phyloP scores from a whole-genome alignment of 169 alveolate species.

The Sarcocystis neurona region DNA sequence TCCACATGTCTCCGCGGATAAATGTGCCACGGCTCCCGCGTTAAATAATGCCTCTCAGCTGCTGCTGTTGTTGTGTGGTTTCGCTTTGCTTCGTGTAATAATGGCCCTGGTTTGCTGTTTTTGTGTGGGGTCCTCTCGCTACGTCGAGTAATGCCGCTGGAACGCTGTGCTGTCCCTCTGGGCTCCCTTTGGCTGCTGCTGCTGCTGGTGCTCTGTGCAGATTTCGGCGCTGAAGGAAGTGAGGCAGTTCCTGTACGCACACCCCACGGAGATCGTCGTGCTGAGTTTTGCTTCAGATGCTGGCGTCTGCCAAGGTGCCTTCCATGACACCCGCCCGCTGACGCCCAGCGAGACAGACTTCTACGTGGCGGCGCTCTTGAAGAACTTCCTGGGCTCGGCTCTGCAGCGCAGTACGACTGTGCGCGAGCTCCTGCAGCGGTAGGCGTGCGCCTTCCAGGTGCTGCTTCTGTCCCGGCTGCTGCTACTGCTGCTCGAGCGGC shows the following conservation, averaged over 20 bases:
- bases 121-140: not conserved
- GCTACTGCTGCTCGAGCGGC: too few relatives aligned
- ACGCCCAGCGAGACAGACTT: conserved; percentile 18
- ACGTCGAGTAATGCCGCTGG: too few relatives aligned
- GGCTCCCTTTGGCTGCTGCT: not conserved
- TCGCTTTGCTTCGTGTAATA: too few relatives aligned
- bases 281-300: conserved; percentile 37
- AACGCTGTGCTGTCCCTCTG: not conserved
- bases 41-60: too few relatives aligned
- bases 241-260: not conserved
- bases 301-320: conserved; percentile 35
- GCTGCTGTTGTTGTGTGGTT: too few relatives aligned
- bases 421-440: conserved; percentile 12
- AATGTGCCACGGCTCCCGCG: too few relatives aligned
- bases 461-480: too few relatives aligned
- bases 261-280: conserved; percentile 27
- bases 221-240: conserved; percentile 37
- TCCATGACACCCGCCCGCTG: not conserved
- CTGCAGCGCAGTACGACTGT: conserved; percentile 8
- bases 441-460: too few relatives aligned
- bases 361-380: conserved; percentile 10
- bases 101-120: not conserved
- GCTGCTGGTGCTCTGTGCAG: not conserved
- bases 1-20: too few relatives aligned
- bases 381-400: conserved; percentile 9